phyloP scores from a whole-genome alignment of 2,329 filamentous ascomycete species.

The Plectosphaerella sp. region DNA sequence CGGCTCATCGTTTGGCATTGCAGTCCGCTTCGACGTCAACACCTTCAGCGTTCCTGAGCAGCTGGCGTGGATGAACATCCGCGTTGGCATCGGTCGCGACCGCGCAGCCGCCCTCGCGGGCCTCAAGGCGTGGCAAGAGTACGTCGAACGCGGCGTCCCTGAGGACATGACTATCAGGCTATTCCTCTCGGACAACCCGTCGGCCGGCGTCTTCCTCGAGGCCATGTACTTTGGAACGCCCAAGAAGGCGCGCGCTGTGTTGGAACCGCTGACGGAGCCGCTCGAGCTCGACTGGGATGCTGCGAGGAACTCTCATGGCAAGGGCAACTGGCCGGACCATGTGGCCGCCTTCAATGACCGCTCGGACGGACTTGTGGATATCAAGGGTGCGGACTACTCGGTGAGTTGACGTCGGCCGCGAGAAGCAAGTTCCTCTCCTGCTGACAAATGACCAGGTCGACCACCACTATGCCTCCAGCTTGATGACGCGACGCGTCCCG shows the following conservation, averaged over 20 bases:
- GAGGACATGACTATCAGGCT: conserved; percentile 18
- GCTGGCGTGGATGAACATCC: conserved; percentile 19
- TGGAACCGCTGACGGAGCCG: conserved; percentile 14
- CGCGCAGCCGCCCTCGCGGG: conserved; percentile 11
- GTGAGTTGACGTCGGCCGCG: background rate
- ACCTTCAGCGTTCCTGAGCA: conserved; percentile 29
- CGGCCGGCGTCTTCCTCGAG: conserved; percentile 15
- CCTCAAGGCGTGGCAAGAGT: conserved; percentile 18
- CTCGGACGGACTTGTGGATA: conserved; percentile 3
- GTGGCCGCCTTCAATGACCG: conserved; percentile 9
- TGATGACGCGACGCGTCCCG: conserved; percentile 20
- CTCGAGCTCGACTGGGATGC: conserved; percentile 3
- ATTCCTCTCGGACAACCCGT: background rate
- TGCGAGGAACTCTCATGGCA: background rate
- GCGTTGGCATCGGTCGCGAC: background rate
- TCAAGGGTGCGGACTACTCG: conserved; percentile 1
- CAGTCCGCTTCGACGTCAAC: conserved; percentile 31
- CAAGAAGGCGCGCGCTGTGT: conserved; percentile 7
- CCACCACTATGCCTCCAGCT: conserved; percentile 23
- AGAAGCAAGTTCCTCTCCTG: background rate
- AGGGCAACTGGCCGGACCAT: conserved; percentile 18
- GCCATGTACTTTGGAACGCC: conserved; percentile 21
- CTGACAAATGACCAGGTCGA: conserved; percentile 15
- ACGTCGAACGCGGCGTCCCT: conserved; percentile 10
- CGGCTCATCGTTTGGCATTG: conserved; percentile 36